Percentiles rank a stretch among this genome's conserved stretches.
Evolutionary conservation across 257 asterid genomes (phyloP).

Genomic region (Salvia miltiorrhiza): DNA sequence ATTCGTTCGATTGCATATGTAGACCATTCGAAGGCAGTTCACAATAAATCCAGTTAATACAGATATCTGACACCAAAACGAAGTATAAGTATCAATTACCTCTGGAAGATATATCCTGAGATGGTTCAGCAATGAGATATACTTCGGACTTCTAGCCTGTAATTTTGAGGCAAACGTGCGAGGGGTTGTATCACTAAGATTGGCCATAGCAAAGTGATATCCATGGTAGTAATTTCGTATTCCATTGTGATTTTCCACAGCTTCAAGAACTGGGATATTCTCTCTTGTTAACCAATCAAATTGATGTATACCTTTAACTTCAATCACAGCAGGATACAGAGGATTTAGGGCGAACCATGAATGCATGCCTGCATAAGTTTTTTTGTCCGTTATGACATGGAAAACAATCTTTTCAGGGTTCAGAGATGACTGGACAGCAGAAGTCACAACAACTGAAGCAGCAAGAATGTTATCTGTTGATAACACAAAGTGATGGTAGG

Average conservation of each 20-base stretch:
- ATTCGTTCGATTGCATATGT: slow-evolving; percentile 4
- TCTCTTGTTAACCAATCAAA: slow-evolving; percentile 97
- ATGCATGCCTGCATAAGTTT: slow-evolving; percentile 98
- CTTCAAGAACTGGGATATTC: slow-evolving; percentile 97
- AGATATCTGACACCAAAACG: neutral
- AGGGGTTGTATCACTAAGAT: slow-evolving; percentile 76
- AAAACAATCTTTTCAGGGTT: slow-evolving; percentile 82
- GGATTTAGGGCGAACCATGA: slow-evolving; percentile 96
- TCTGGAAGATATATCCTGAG: slow-evolving; percentile 96
- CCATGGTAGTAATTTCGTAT: slow-evolving; percentile 92
- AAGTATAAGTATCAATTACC: slow-evolving; percentile 43
- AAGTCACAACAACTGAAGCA: slow-evolving; percentile 88
- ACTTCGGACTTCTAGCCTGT: too few species aligned
- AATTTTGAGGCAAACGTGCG: slow-evolving; percentile 80
- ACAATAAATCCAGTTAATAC: neutral
- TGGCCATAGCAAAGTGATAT: slow-evolving; percentile 77
- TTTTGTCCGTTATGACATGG: slow-evolving; percentile 97
- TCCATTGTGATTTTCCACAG: slow-evolving; percentile 75
- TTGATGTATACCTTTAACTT: slow-evolving; percentile 94
- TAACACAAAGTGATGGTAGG: slow-evolving; percentile 78
- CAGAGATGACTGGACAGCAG: slow-evolving; percentile 76
- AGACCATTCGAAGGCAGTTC: neutral
- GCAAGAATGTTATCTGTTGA: slow-evolving; percentile 97
- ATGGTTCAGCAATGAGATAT: slow-evolving; percentile 92
- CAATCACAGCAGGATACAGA: slow-evolving; percentile 77